Evolutionary conservation across 257 asterid genomes (phyloP).

Genomic region (Capsicum rhomboideum): DNA sequence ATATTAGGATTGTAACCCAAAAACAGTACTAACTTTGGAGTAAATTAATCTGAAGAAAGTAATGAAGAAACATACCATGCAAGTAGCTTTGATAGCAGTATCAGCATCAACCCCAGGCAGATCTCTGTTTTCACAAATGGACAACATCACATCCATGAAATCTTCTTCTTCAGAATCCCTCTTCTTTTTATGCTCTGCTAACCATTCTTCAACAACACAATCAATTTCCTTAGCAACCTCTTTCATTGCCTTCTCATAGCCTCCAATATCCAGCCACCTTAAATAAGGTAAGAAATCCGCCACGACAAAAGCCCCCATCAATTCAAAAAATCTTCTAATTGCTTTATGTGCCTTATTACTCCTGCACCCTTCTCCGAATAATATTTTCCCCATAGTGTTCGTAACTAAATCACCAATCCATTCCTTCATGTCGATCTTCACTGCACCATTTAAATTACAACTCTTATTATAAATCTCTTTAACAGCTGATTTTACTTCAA

Average conservation of each 20-base stretch:
- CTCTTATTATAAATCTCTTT: slow-evolving; percentile 7
- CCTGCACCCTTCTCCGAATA: slow-evolving; percentile 13
- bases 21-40: neutral
- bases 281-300: slow-evolving; percentile 20
- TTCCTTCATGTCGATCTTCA: slow-evolving; percentile 18
- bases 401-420: slow-evolving; percentile 19
- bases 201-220: slow-evolving; percentile 16
- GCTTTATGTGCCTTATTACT: slow-evolving; percentile 5
- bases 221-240: slow-evolving; percentile 15
- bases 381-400: slow-evolving; percentile 13
- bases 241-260: slow-evolving; percentile 25
- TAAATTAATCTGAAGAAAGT: neutral
- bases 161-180: neutral
- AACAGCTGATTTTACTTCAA: slow-evolving; percentile 4
- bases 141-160: slow-evolving; percentile 24
- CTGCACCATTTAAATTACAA: neutral
- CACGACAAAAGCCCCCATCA: slow-evolving; percentile 2
- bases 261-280: slow-evolving; percentile 23
- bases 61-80: slow-evolving; percentile 12
- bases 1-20: neutral
- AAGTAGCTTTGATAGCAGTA: slow-evolving; percentile 19
- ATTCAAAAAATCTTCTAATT: slow-evolving; percentile 10
- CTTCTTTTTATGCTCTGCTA: slow-evolving; percentile 17
- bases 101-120: slow-evolving; percentile 10
- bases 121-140: neutral